Evolutionary conservation across 148 eudicot species (phyloP).

Genomic region (Dianthus caryophyllus): DNA sequence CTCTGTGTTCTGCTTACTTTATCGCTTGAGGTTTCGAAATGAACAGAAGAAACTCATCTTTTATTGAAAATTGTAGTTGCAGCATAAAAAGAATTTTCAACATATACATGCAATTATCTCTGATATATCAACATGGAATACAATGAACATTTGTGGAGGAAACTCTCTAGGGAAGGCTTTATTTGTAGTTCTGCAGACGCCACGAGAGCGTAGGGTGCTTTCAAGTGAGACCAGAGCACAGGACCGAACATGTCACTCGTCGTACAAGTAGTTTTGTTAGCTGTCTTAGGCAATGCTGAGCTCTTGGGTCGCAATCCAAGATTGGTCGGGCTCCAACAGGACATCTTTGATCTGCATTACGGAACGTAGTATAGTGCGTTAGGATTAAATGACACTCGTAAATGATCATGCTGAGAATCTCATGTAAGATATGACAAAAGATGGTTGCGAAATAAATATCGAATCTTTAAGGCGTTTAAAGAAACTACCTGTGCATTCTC

Average conservation of each 20-base stretch:
- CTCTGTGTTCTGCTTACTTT: too few species aligned
- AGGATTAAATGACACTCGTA: not conserved
- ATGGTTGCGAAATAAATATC: not conserved
- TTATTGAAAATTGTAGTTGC: too few species aligned
- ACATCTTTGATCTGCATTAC: slow-evolving; percentile 63
- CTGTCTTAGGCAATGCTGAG: slow-evolving; percentile 42
- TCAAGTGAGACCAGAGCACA: not conserved
- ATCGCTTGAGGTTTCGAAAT: not conserved
- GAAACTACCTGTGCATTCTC: slow-evolving; percentile 83
- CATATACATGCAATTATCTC: not conserved
- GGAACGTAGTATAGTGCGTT: slow-evolving; percentile 3
- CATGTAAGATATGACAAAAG: not conserved
- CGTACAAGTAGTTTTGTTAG: slow-evolving; percentile 2
- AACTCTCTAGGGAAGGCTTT: not conserved
- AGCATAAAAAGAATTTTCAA: too few species aligned
- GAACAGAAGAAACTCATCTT: not conserved
- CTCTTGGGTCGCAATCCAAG: slow-evolving; percentile 78
- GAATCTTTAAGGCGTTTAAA: not conserved
- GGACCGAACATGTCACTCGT: too few species aligned
- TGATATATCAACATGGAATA: not conserved
- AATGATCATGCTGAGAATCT: not conserved
- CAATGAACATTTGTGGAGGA: not conserved
- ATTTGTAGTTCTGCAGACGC: not conserved
- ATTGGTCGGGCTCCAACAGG: slow-evolving; percentile 59
- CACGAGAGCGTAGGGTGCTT: not conserved